Evolutionary conservation across 208 protist species (phyloP), one percentile per base, ranked within the genome.

Genomic region (Balamuthia mandrillaris): DNA sequence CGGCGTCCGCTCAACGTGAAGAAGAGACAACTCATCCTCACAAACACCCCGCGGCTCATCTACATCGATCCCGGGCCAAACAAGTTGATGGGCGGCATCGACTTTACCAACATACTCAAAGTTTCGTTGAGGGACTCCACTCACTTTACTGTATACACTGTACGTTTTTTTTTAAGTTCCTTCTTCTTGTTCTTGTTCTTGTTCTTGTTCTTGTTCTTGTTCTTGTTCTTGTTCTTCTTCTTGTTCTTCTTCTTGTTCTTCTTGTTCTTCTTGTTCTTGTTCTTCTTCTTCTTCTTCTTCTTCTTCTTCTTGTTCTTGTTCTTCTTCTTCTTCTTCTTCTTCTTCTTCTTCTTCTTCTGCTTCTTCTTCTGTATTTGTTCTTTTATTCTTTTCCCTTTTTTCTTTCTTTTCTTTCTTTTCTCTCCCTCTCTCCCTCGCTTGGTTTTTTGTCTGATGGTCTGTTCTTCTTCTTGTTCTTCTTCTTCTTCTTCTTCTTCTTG

Each of bases 61-160:
- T 91, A 90, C 81, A 75, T 91, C 21, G 87, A 89, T 39, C 84
- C 81, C 2, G 58, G 79, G 10, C 81, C 87, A 54, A 85, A 85
- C 72, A 66, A 85, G 33, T 24, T 79, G 3, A 90, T 87, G 66
- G 87, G 88, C 27, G 58, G 78, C 49, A 88, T 91, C n/a, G 29
- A 37, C 0, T 74, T 74, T 12, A 42, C 45, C 41, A 16, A n/a
- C 65, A 35, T 74, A 21, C 41, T 74, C 9, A 74, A 74, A 27
- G 65, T 35, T 4, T 21, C 33, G 18, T 21, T 2, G 41, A 74
- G 51, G 65, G 65, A 74, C 37, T 3, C 65, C 9, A 37, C 65
- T 0, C 65, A 74, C 16, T 74, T 74, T 24, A 24, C 51, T 27
- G 33, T 74, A 21, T 42, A 74, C 14, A 74, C 65, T 3, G 65